Percentiles rank a stretch among this genome's conserved stretches.
Evolutionary conservation across 2,329 filamentous ascomycete species (phyloP).

Genomic region (Fusarium sp.): DNA sequence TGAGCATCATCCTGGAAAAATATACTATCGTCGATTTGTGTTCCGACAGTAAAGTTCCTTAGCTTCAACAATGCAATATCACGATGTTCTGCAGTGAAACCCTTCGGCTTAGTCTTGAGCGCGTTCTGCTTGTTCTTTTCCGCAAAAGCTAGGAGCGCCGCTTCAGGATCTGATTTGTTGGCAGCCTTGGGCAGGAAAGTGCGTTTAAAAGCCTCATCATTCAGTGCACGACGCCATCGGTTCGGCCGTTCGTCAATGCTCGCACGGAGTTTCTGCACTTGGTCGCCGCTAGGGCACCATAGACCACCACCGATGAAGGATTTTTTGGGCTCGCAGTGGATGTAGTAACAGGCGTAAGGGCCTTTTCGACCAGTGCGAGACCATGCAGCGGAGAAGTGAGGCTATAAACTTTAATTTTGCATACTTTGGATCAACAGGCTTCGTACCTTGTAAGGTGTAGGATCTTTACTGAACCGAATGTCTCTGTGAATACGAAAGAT

Average conservation of each 20-base stretch:
- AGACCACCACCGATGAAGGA: constrained; percentile 85
- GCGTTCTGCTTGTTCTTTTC: constrained; percentile 78
- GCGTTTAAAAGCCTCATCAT: constrained; percentile 69
- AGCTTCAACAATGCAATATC: constrained; percentile 86
- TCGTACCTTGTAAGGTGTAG: constrained; percentile 86
- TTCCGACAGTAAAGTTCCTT: constrained; percentile 80
- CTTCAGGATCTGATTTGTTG: constrained; percentile 56
- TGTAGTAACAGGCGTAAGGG: constrained; percentile 88
- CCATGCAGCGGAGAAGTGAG: constrained; percentile 87
- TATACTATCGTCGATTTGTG: constrained; percentile 73
- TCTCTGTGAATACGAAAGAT: constrained; percentile 91
- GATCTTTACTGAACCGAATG: constrained; percentile 84
- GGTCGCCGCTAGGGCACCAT: constrained; percentile 79
- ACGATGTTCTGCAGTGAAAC: constrained; percentile 78
- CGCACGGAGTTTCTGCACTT: constrained; percentile 75
- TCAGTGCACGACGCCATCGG: constrained; percentile 76
- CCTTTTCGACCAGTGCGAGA: constrained; percentile 89
- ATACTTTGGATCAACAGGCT: neutral
- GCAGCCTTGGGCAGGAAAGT: constrained; percentile 69
- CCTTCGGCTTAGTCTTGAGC: constrained; percentile 89
- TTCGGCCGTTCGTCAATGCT: constrained; percentile 81
- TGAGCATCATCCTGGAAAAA: constrained; percentile 73
- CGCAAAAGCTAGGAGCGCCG: constrained; percentile 77
- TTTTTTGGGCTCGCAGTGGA: constrained; percentile 80
- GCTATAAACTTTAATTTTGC: constrained; percentile 56